A percentile compares a stretch with the other conserved stretches of the same genome.
These are phyloP conservation scores for Fusarium marasasianum DNA, from an alignment of 2,329 filamentous ascomycete species.

Conservation along the genomic window DNA sequence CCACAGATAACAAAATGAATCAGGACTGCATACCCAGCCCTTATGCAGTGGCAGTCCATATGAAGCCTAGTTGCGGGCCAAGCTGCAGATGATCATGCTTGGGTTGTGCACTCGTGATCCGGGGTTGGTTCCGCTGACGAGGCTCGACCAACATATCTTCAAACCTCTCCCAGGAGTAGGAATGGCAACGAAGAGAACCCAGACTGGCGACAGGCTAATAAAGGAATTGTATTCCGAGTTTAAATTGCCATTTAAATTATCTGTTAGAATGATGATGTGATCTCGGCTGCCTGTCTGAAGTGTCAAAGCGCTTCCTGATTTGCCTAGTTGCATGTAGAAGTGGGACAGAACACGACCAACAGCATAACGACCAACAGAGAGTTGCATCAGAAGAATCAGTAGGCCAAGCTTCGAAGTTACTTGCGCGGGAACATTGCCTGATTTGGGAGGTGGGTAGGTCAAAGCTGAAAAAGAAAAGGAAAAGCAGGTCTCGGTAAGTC, in stretches of 20 bases:
- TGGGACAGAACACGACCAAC: slow-evolving; percentile 7
- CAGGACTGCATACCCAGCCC: neutral
- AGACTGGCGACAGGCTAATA: neutral
- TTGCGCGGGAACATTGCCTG: accelerated
- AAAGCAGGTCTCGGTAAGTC: neutral
- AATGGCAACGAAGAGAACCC: accelerated
- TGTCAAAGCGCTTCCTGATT: neutral
- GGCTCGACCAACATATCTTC: neutral
- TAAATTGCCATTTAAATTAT: neutral
- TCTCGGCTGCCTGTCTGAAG: neutral
- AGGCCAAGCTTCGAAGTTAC: accelerated
- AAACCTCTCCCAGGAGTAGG: neutral
- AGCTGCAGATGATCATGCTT: neutral
- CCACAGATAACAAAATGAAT: neutral
- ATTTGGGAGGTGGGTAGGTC: neutral
- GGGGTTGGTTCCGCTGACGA: neutral
- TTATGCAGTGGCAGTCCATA: neutral
- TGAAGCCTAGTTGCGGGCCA: neutral
- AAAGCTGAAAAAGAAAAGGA: neutral
- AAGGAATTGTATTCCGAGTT: neutral
- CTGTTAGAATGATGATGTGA: accelerated
- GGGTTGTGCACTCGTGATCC: neutral
- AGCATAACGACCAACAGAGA: slow-evolving; percentile 6
- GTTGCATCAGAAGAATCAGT: neutral
- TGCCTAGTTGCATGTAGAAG: slow-evolving; percentile 5